Evolutionary conservation across 768 basidiomycete species (phyloP).

Genomic region (Lentinula raphanica): DNA sequence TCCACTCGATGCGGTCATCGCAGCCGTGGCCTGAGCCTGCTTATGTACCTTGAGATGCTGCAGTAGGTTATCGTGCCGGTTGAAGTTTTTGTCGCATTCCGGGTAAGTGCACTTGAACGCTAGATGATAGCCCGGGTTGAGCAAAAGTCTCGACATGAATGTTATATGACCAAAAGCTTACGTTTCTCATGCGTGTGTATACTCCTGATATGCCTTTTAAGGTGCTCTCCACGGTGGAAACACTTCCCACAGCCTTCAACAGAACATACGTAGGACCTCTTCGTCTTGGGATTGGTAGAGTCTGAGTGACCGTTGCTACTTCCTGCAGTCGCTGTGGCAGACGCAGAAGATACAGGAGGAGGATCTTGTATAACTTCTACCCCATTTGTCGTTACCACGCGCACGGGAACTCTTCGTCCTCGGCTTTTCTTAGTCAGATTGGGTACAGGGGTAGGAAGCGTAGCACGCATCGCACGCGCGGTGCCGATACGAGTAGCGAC

Average conservation of each 20-base stretch:
- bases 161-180: constrained; percentile 29
- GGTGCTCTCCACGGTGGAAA: constrained; percentile 74
- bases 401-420: constrained; percentile 49
- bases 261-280: constrained; percentile 57
- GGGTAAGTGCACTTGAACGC: constrained; percentile 70
- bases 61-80: constrained; percentile 74
- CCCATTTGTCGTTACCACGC: not conserved
- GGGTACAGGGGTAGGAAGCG: constrained; percentile 46
- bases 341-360: not conserved
- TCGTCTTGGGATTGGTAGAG: constrained; percentile 17
- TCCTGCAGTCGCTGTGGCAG: constrained; percentile 4
- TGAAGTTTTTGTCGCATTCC: constrained; percentile 68
- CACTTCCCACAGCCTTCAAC: constrained; percentile 74
- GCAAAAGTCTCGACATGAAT: not conserved
- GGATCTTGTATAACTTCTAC: constrained; percentile 7
- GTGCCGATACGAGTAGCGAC: constrained; percentile 6
- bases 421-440: constrained; percentile 61
- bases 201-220: constrained; percentile 75
- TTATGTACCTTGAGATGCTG: constrained; percentile 75
- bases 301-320: not conserved
- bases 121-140: constrained; percentile 21
- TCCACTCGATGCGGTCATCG: constrained; percentile 1
- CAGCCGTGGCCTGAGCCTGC: constrained; percentile 24
- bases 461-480: constrained; percentile 4
- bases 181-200: constrained; percentile 85